Conservation (phyloP, 495 filamentous ascomycete species). For the Penicillium pulvis region DNA sequence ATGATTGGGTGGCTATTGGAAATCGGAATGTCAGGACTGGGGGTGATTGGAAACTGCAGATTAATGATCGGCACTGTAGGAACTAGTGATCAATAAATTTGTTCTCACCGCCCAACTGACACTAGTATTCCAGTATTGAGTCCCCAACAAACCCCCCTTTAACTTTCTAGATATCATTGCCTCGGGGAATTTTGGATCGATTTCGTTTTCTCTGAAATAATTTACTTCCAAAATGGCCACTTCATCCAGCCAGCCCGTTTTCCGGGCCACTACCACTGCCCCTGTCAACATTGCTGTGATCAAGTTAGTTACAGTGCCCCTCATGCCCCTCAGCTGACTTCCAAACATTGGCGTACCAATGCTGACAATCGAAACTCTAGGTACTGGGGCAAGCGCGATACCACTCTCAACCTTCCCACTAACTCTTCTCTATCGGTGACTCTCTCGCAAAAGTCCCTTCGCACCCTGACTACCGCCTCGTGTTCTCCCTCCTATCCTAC, state of each 20-base stretch:
- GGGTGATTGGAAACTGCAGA: constrained; percentile 13
- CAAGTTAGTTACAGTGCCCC: constrained; percentile 61
- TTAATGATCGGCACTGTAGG: constrained; percentile 19
- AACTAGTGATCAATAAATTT: constrained; percentile 31
- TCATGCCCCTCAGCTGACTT: constrained; percentile 19
- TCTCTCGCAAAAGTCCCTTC: constrained; percentile 88
- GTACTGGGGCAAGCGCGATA: constrained; percentile 98
- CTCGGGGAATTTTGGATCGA: neutral
- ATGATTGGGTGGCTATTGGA: constrained; percentile 8
- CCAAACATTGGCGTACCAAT: constrained; percentile 11
- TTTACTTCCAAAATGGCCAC: constrained; percentile 48
- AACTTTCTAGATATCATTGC: constrained; percentile 3
- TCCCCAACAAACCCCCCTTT: neutral
- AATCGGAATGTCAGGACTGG: constrained; percentile 7
- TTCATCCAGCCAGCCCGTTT: constrained; percentile 52
- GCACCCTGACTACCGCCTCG: constrained; percentile 93
- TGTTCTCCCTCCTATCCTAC: constrained; percentile 75
- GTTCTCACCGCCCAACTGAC: constrained; percentile 35
- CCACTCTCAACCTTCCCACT: constrained; percentile 90
- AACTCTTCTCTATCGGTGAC: constrained; percentile 97
- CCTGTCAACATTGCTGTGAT: constrained; percentile 99
- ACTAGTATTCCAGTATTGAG: neutral
- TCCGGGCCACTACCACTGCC: constrained; percentile 91
- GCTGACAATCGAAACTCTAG: constrained; percentile 47
- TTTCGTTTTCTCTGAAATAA: neutral